Percentiles rank a stretch among this genome's conserved stretches.
Evolutionary conservation across 2,329 filamentous ascomycete genomes (phyloP).

Genomic region (Fusarium protoensiforme): DNA sequence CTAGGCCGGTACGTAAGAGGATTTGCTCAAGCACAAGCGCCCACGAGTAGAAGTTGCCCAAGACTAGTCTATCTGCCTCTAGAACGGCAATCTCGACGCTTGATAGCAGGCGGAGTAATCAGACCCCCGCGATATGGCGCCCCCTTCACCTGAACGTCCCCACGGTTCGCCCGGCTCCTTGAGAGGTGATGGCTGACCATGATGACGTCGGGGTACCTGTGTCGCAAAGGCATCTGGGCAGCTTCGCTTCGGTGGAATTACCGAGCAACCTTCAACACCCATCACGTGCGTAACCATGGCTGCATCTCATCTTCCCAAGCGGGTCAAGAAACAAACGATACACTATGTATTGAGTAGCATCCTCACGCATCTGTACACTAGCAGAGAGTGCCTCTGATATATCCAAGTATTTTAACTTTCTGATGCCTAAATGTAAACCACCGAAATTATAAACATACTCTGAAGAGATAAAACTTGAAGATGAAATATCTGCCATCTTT

Average conservation of each 20-base stretch:
- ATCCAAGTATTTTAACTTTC: neutral
- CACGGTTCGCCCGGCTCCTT: slow-evolving; percentile 25
- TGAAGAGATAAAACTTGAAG: neutral
- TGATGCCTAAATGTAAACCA: neutral
- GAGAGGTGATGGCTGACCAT: slow-evolving; percentile 22
- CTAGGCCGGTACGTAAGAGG: slow-evolving; percentile 25
- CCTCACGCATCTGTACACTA: too few relatives aligned
- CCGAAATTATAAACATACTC: neutral
- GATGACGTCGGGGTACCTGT: slow-evolving; percentile 22
- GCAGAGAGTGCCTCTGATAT: too few relatives aligned
- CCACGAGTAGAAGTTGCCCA: neutral
- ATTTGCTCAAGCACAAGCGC: slow-evolving; percentile 18
- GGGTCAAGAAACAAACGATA: neutral
- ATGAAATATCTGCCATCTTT: too few relatives aligned
- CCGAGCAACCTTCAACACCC: neutral
- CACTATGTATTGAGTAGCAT: too few relatives aligned
- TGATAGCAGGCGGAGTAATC: slow-evolving; percentile 21
- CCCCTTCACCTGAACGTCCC: slow-evolving; percentile 14
- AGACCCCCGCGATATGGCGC: slow-evolving; percentile 28
- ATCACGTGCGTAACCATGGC: neutral
- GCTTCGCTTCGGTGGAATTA: neutral
- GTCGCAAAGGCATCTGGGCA: neutral
- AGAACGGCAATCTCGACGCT: slow-evolving; percentile 4
- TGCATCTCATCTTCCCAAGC: neutral
- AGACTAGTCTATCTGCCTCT: neutral